A percentile compares a stretch with the other conserved stretches of the same genome.
These are phyloP conservation scores for Liquidambar formosana DNA, from an alignment of 164 flowering plant genomes.

Conservation along the genomic window DNA sequence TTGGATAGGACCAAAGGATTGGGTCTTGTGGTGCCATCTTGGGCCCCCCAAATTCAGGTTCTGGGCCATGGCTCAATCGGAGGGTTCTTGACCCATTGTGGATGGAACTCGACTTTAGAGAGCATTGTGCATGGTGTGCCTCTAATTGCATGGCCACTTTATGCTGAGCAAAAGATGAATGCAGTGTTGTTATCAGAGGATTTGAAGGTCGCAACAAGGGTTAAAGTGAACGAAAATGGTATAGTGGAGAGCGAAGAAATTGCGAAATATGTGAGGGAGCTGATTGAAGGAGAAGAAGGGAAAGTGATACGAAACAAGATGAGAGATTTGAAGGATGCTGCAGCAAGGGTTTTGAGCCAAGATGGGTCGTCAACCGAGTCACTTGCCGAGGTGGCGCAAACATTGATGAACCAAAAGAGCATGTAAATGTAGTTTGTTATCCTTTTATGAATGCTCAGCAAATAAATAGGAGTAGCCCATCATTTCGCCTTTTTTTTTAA, in stretches of 20 bases:
- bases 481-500: no score
- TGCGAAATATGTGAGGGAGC: conserved; percentile 6
- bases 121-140: conserved; percentile 30
- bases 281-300: conserved; percentile 37
- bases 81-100: no score
- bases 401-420: conserved; percentile 13
- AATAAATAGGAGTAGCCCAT: no score
- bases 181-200: conserved; percentile 18
- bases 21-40: no score
- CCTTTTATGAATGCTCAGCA: no score
- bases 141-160: conserved; percentile 39
- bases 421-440: no score
- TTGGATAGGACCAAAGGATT: no score
- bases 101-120: conserved; percentile 36
- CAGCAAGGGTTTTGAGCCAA: conserved; percentile 31
- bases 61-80: no score
- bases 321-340: conserved; percentile 21
- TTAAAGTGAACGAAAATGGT: conserved; percentile 14
- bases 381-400: conserved; percentile 18
- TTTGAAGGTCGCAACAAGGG: conserved; percentile 20
- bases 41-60: no score
- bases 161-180: conserved; percentile 31
- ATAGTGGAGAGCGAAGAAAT: conserved; percentile 21
- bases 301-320: conserved; percentile 12
- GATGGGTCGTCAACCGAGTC: conserved; percentile 17